These are phyloP conservation scores for Calonectria honghensis DNA, from an alignment of 2,329 filamentous ascomycete genomes.

Conservation along the genomic window DNA sequence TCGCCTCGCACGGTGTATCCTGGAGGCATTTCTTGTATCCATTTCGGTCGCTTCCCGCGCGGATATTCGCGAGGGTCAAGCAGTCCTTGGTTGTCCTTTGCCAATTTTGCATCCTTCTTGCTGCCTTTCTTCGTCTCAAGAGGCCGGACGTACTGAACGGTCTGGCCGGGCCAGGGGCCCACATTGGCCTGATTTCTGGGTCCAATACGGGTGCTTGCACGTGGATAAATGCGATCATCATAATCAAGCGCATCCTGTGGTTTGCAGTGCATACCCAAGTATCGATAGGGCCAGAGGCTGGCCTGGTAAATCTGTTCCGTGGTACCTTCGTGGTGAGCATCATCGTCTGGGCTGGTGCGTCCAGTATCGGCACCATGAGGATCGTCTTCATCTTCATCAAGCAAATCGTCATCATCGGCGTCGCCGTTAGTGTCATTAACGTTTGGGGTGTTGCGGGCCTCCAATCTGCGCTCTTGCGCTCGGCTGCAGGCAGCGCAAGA, in stretches of 20 bases:
- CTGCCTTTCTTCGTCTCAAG: slow-evolving; percentile 88
- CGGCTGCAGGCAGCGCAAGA: slow-evolving; percentile 96
- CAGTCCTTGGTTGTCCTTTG: slow-evolving; percentile 86
- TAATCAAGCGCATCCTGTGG: slow-evolving; percentile 97
- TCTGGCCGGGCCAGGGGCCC: slow-evolving; percentile 87
- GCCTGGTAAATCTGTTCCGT: slow-evolving; percentile 94
- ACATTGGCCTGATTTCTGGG: slow-evolving; percentile 94
- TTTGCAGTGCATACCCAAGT: slow-evolving; percentile 95
- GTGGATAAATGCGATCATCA: slow-evolving; percentile 97
- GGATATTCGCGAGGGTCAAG: slow-evolving; percentile 88
- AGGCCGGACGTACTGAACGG: slow-evolving; percentile 93
- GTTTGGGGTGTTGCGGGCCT: slow-evolving; percentile 90
- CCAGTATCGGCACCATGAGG: slow-evolving; percentile 73
- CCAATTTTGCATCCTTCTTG: slow-evolving; percentile 85
- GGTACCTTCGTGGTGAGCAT: slow-evolving; percentile 77
- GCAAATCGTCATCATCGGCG: slow-evolving; percentile 77
- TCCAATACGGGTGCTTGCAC: slow-evolving; percentile 93
- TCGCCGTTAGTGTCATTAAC: slow-evolving; percentile 81
- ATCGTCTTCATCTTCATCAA: slow-evolving; percentile 84
- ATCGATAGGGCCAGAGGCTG: slow-evolving; percentile 96
- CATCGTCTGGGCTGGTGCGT: slow-evolving; percentile 78
- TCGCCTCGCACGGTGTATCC: slow-evolving; percentile 92
- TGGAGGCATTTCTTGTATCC: slow-evolving; percentile 92
- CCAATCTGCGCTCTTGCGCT: slow-evolving; percentile 93
- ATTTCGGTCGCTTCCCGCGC: slow-evolving; percentile 89